Conservation (phyloP, 2,329 filamentous ascomycete species). For the Leptographium radiaticola region DNA sequence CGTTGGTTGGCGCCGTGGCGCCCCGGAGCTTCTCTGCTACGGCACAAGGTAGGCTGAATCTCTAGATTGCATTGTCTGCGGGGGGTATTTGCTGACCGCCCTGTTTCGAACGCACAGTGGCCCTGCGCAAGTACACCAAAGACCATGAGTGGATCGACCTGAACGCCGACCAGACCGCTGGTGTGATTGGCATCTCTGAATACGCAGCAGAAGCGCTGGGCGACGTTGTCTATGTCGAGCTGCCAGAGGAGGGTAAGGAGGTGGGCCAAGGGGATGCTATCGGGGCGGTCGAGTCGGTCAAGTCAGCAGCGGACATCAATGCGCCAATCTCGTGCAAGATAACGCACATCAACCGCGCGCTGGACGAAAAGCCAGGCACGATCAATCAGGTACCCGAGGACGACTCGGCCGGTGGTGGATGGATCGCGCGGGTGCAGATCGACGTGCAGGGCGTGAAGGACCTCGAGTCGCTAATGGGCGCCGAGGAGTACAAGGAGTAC, state of each 20-base stretch:
- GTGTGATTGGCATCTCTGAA: constrained; percentile 71
- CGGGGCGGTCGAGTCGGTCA: constrained; percentile 94
- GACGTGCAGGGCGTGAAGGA: constrained; percentile 51
- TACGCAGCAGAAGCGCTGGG: constrained; percentile 89
- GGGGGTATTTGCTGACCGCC: neutral
- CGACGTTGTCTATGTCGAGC: constrained; percentile 94
- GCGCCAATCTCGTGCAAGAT: constrained; percentile 72
- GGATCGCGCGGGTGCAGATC: constrained; percentile 83
- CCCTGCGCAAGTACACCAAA: constrained; percentile 74
- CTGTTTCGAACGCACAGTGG: neutral
- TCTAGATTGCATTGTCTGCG: neutral
- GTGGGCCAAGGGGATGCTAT: constrained; percentile 69
- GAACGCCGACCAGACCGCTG: constrained; percentile 67
- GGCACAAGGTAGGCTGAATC: constrained; percentile 23
- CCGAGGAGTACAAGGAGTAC: constrained; percentile 64
- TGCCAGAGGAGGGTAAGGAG: constrained; percentile 58
- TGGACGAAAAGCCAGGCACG: constrained; percentile 74
- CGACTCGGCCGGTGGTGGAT: constrained; percentile 61
- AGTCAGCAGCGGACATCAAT: constrained; percentile 96
- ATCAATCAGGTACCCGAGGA: constrained; percentile 89
- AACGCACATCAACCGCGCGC: constrained; percentile 54
- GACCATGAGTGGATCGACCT: constrained; percentile 98
- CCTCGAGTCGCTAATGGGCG: constrained; percentile 64
- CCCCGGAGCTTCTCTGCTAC: constrained; percentile 34
- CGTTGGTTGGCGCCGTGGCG: constrained; percentile 22